Percentiles rank a stretch among this genome's conserved stretches.
Conservation (phyloP, 495 filamentous ascomycete genomes). For the Massariosphaeria phaeospora region DNA sequence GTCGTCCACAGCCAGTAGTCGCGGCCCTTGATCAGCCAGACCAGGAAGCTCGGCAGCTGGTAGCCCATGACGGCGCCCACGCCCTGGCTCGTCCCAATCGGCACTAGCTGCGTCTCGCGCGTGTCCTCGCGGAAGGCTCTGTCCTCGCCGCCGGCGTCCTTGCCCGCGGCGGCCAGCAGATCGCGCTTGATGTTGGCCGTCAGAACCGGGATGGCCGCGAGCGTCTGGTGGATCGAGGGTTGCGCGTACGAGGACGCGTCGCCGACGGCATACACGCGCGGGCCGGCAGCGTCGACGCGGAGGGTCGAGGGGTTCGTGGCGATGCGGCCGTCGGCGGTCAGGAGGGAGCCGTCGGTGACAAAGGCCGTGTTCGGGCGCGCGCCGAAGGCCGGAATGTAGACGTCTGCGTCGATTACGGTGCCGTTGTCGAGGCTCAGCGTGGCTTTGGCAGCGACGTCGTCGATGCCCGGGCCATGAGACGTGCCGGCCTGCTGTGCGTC, state of each 20-base stretch:
- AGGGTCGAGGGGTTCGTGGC: constrained; percentile 43
- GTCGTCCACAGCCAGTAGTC: constrained; percentile 46
- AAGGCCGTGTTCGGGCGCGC: constrained; percentile 46
- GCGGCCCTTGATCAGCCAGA: constrained; percentile 59
- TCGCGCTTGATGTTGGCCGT: constrained; percentile 47
- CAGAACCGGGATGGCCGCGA: constrained; percentile 43
- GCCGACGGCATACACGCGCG: constrained; percentile 47
- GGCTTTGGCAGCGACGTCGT: constrained; percentile 23
- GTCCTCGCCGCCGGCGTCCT: constrained; percentile 21
- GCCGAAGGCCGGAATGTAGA: constrained; percentile 50
- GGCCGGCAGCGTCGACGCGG: constrained; percentile 45
- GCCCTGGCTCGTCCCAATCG: constrained; percentile 51
- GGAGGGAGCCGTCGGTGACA: constrained; percentile 38
- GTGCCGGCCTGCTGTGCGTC: no score
- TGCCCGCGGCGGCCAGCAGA: constrained; percentile 24
- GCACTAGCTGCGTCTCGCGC: constrained; percentile 46
- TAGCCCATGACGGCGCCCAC: constrained; percentile 55
- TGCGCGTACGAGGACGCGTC: constrained; percentile 37
- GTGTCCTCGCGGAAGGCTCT: constrained; percentile 34
- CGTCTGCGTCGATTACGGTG: constrained; percentile 40
- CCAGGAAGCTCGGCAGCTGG: constrained; percentile 50
- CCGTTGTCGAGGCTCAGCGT: constrained; percentile 39
- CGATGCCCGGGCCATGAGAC: no score
- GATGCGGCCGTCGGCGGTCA: constrained; percentile 40
- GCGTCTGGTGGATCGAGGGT: constrained; percentile 43